Conservation (phyloP, 164 flowering plant species). For the Brasenia schreberi region DNA sequence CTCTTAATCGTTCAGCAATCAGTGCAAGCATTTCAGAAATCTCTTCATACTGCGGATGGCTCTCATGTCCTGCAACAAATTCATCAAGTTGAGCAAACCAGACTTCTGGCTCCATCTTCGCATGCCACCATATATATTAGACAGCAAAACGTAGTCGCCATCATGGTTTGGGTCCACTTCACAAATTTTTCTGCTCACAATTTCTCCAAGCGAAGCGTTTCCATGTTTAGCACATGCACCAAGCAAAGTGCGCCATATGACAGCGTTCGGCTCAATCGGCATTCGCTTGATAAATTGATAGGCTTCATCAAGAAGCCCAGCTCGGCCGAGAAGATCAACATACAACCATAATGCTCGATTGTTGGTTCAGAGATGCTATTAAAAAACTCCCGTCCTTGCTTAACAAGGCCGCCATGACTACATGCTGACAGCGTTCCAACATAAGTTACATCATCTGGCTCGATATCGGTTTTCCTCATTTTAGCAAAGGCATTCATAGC, state of each 20-base stretch:
- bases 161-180: conserved; percentile 31
- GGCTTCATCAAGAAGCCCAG: conserved; percentile 30
- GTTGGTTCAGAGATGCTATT: conserved; percentile 27
- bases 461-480: conserved; percentile 21
- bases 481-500: conserved; percentile 19
- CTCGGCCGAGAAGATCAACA: conserved; percentile 42
- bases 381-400: conserved; percentile 31
- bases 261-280: conserved; percentile 26
- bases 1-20: conserved; percentile 10
- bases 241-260: conserved; percentile 39
- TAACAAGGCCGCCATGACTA: conserved; percentile 37
- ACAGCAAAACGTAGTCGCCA: conserved; percentile 41
- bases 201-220: conserved; percentile 21
- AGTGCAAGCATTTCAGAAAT: conserved; percentile 20
- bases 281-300: conserved; percentile 25
- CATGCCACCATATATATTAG: conserved; percentile 33
- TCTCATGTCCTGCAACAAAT: conserved; percentile 31
- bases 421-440: conserved; percentile 32
- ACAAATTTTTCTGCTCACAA: conserved; percentile 19
- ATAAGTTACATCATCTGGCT: conserved; percentile 24
- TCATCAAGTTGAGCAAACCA: conserved; percentile 24
- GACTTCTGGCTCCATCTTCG: conserved; percentile 31
- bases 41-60: conserved; percentile 20
- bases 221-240: conserved; percentile 39
- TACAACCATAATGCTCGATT: conserved; percentile 35